Evolutionary conservation across 495 filamentous ascomycete species (phyloP).

Genomic region (Geopyxis carbonaria): DNA sequence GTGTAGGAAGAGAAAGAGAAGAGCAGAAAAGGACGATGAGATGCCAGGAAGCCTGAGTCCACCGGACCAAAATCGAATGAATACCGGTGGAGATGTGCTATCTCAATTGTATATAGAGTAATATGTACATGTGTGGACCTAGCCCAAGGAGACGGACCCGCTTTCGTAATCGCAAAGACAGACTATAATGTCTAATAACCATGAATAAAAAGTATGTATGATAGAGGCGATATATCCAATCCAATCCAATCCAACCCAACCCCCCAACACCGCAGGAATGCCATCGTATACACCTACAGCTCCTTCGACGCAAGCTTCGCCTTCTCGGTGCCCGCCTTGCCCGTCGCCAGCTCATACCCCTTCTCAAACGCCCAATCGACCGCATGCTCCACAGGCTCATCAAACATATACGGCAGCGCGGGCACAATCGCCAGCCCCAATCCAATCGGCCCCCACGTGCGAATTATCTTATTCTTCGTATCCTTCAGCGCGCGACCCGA

Average conservation of each 20-base stretch:
- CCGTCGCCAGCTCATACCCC: slow-evolving; percentile 36
- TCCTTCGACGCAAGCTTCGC: slow-evolving; percentile 35
- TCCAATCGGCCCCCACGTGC: slow-evolving; percentile 82
- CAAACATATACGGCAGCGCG: slow-evolving; percentile 75
- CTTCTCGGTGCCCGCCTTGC: slow-evolving; percentile 24
- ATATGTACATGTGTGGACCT: too few relatives aligned
- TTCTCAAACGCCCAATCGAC: slow-evolving; percentile 82
- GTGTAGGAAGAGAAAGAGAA: too few relatives aligned
- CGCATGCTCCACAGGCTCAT: slow-evolving; percentile 78
- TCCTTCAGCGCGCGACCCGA: slow-evolving; percentile 66
- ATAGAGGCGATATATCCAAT: too few relatives aligned
- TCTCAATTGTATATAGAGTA: too few relatives aligned
- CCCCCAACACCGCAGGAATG: background rate
- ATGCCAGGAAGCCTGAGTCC: too few relatives aligned
- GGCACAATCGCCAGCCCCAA: slow-evolving; percentile 78
- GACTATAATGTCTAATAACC: too few relatives aligned
- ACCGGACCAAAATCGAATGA: too few relatives aligned
- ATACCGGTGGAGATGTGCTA: too few relatives aligned
- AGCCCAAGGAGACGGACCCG: too few relatives aligned
- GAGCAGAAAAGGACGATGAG: too few relatives aligned
- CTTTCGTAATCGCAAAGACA: too few relatives aligned
- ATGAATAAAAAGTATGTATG: too few relatives aligned
- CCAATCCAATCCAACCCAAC: background rate
- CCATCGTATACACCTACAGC: slow-evolving; percentile 20
- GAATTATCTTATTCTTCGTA: slow-evolving; percentile 50